Percentiles rank a stretch among this genome's conserved stretches.
These are phyloP conservation scores for Magnaporthales sp. DNA, from an alignment of 2,329 filamentous ascomycete genomes.

Conservation along the genomic window DNA sequence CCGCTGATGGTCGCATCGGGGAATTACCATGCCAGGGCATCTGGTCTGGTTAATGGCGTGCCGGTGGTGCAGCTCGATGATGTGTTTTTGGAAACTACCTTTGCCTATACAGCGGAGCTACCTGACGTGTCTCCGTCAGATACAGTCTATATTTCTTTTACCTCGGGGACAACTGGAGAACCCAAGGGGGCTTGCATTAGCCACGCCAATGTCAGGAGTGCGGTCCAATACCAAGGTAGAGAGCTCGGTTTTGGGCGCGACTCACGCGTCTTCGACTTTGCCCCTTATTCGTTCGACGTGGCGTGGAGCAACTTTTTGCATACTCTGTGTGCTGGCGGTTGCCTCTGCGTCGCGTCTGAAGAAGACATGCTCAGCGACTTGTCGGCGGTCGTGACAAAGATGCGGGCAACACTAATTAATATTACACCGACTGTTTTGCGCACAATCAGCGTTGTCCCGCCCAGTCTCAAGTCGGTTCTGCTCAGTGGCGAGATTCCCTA, in stretches of 20 bases:
- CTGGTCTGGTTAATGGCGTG: not conserved
- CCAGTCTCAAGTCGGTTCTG: not conserved
- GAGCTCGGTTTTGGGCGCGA: not conserved
- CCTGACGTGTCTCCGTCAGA: not conserved
- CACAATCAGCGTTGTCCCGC: not conserved
- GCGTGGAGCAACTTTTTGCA: constrained; percentile 39
- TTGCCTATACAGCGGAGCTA: not conserved
- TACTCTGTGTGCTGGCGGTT: not conserved
- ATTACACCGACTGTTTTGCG: constrained; percentile 32
- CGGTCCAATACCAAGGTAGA: constrained; percentile 25
- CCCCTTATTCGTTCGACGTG: constrained; percentile 29
- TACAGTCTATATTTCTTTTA: not conserved
- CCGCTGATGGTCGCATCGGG: not conserved
- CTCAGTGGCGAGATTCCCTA: constrained; percentile 2
- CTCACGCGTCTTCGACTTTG: constrained; percentile 21
- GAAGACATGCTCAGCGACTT: not conserved
- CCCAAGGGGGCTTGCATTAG: constrained; percentile 50
- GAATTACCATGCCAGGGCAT: not conserved
- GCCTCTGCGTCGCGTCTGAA: not conserved
- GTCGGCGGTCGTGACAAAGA: constrained; percentile 38
- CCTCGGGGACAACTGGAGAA: not conserved
- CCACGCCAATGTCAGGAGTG: constrained; percentile 57
- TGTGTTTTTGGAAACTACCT: not conserved
- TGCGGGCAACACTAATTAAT: constrained; percentile 45
- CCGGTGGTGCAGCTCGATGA: not conserved